phyloP scores from a whole-genome alignment of 2,329 filamentous ascomycete species.

The Pseudovirgaria hyperparasitica region DNA sequence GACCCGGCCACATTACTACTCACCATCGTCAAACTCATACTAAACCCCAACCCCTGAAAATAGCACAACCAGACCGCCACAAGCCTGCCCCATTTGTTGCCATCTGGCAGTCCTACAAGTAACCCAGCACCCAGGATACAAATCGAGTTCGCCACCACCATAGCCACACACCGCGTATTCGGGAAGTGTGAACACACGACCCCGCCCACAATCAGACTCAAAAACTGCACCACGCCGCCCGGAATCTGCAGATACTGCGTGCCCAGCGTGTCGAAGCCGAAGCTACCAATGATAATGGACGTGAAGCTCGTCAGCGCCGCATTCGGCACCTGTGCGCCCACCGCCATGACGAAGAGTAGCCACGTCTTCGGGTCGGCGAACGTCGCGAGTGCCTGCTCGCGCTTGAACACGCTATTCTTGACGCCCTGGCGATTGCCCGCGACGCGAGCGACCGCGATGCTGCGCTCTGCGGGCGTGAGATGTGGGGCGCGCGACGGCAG shows the following conservation, averaged over 20 bases:
- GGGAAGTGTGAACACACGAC: conserved; percentile 41
- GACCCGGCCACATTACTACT: conserved; percentile 41
- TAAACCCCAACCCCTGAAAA: conserved; percentile 42
- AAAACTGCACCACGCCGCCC: conserved; percentile 46
- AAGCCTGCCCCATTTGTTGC: conserved; percentile 44
- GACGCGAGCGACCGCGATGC: conserved; percentile 41
- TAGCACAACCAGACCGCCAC: conserved; percentile 46
- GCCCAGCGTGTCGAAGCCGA: conserved; percentile 87
- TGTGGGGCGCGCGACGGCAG: conserved; percentile 32
- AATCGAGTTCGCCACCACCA: conserved; percentile 42
- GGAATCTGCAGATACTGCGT: conserved; percentile 53
- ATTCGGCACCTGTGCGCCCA: conserved; percentile 44
- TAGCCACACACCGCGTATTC: conserved; percentile 39
- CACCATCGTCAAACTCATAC: conserved; percentile 40
- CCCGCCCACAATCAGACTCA: too few species aligned
- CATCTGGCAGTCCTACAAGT: conserved; percentile 37
- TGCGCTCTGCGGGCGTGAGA: conserved; percentile 26
- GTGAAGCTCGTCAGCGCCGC: conserved; percentile 42
- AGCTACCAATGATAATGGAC: conserved; percentile 39
- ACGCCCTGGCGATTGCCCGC: conserved; percentile 39
- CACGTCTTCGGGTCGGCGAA: conserved; percentile 44
- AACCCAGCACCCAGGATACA: conserved; percentile 42
- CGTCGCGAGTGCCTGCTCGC: conserved; percentile 31
- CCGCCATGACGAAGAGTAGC: conserved; percentile 38
- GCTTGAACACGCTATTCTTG: conserved; percentile 36